Conservation (phyloP, 208 protist species). For the Trypanosoma platydactyli region DNA sequence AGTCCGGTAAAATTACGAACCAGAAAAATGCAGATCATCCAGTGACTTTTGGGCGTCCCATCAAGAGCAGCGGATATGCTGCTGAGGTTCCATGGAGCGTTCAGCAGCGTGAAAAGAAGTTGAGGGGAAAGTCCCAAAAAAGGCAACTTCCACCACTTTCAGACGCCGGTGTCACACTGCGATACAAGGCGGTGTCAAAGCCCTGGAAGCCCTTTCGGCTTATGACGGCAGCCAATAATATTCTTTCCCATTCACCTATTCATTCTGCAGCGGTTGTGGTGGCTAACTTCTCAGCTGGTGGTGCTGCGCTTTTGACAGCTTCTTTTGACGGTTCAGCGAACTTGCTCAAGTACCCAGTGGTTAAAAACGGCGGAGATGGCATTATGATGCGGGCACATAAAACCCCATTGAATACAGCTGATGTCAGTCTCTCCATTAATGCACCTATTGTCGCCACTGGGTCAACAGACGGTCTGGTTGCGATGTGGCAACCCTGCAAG, state of each 20-base stretch:
- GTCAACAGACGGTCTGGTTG: slow-evolving; percentile 51
- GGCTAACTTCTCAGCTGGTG: slow-evolving; percentile 40
- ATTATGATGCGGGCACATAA: slow-evolving; percentile 35
- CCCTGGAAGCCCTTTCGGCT: slow-evolving; percentile 33
- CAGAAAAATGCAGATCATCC: slow-evolving; percentile 28
- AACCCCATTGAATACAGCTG: slow-evolving; percentile 42
- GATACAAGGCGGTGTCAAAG: slow-evolving; percentile 18
- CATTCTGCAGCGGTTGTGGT: slow-evolving; percentile 34
- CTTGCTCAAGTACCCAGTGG: slow-evolving; percentile 56
- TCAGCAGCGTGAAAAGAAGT: slow-evolving; percentile 29
- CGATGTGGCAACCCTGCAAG: slow-evolving; percentile 50
- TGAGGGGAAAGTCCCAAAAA: slow-evolving; percentile 8
- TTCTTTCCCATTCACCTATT: slow-evolving; percentile 30
- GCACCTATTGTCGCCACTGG: slow-evolving; percentile 49
- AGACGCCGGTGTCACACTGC: neutral
- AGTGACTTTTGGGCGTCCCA: slow-evolving; percentile 45
- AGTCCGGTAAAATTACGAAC: slow-evolving; percentile 13
- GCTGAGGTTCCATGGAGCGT: slow-evolving; percentile 56
- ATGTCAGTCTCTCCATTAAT: slow-evolving; percentile 63
- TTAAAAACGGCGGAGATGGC: slow-evolving; percentile 39
- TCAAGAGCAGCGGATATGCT: slow-evolving; percentile 62
- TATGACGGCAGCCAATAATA: slow-evolving; percentile 35
- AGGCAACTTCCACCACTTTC: neutral
- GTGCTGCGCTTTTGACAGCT: slow-evolving; percentile 47
- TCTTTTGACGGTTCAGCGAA: slow-evolving; percentile 43